Conservation (phyloP, 163 green algal species). For the Scenedesmus sp. region DNA sequence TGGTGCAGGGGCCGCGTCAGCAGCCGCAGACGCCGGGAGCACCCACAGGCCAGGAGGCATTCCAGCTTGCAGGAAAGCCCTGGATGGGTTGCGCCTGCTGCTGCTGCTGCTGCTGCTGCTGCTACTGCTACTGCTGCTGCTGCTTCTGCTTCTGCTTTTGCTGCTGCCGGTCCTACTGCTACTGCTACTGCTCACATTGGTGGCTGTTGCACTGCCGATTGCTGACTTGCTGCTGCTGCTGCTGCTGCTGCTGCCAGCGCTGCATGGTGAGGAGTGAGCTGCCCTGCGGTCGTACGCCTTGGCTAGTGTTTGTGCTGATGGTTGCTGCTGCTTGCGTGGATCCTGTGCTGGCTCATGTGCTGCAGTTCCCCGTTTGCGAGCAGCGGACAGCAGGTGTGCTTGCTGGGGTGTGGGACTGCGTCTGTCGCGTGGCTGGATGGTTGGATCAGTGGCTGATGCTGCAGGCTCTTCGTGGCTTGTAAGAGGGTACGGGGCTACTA, state of each 20-base stretch:
- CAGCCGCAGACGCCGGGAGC: neutral
- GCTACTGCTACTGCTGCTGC: neutral
- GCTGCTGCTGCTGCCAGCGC: neutral
- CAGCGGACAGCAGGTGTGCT: neutral
- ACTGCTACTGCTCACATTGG: neutral
- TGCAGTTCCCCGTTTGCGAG: neutral
- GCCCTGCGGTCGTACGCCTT: neutral
- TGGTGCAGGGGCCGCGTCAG: neutral
- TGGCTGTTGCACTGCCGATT: neutral
- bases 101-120: neutral
- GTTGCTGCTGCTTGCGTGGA: neutral
- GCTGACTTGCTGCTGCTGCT: neutral
- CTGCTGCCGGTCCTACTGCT: conserved; percentile 11
- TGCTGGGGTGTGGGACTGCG: neutral
- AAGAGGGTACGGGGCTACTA: neutral
- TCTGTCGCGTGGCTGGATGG: neutral
- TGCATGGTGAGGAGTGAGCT: neutral
- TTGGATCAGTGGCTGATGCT: neutral
- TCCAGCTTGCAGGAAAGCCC: neutral
- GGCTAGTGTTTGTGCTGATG: neutral
- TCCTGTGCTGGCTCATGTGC: neutral
- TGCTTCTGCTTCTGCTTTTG: neutral
- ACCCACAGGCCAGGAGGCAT: conserved; percentile 20
- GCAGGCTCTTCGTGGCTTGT: neutral
- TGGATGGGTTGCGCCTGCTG: neutral